A percentile compares a stretch with the other conserved stretches of the same genome.
These are phyloP conservation scores for Trametes cinnabarina DNA, from an alignment of 768 basidiomycete genomes.

Conservation along the genomic window DNA sequence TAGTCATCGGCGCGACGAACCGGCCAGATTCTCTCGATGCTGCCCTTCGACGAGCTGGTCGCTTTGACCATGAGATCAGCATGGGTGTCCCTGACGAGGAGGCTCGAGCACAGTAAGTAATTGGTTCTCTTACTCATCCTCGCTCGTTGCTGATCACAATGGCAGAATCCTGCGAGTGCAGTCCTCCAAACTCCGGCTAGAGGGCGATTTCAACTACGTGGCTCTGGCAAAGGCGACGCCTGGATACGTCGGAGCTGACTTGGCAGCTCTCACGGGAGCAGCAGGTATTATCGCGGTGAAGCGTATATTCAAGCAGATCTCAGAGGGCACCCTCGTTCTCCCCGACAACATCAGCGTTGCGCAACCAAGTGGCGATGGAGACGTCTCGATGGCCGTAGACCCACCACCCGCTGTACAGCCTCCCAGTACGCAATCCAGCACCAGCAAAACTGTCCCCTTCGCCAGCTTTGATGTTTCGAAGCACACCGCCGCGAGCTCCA, in stretches of 20 bases:
- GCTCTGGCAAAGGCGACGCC: slow-evolving; percentile 90
- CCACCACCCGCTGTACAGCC: slow-evolving; percentile 13
- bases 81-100: slow-evolving; percentile 96
- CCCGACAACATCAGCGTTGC: slow-evolving; percentile 36
- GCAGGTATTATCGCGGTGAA: slow-evolving; percentile 97
- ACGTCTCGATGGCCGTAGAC: slow-evolving; percentile 41
- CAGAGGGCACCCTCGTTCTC: slow-evolving; percentile 60
- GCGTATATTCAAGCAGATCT: slow-evolving; percentile 77
- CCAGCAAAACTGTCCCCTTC: slow-evolving; percentile 32
- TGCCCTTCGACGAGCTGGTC: slow-evolving; percentile 86
- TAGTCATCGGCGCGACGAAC: slow-evolving; percentile 96
- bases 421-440: slow-evolving; percentile 8
- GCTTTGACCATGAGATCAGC: slow-evolving; percentile 97
- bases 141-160: not conserved
- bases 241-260: slow-evolving; percentile 95
- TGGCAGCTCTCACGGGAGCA: slow-evolving; percentile 86
- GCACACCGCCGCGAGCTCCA: slow-evolving; percentile 54
- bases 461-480: slow-evolving; percentile 38
- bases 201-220: slow-evolving; percentile 85
- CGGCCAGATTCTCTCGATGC: slow-evolving; percentile 93
- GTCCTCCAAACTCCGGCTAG: slow-evolving; percentile 77
- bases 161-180: slow-evolving; percentile 83
- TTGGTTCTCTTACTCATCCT: not conserved
- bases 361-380: slow-evolving; percentile 16
- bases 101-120: slow-evolving; percentile 81